Conservation (phyloP, 202 grass and related monocot genomes). For the Brachypodium distachyon region DNA sequence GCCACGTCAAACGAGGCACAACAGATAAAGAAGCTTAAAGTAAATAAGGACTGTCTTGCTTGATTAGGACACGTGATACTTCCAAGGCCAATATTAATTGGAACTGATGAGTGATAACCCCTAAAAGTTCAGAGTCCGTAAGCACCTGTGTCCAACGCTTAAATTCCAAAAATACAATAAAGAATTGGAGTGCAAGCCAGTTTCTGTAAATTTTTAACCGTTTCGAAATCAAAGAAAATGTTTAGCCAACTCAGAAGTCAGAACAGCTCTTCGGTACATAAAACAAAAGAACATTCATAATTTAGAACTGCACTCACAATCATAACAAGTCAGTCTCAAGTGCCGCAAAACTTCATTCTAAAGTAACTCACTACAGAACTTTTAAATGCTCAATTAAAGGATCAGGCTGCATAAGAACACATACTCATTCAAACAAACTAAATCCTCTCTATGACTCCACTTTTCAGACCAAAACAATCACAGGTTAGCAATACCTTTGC, state of each 20-base stretch:
- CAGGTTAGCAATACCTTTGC: too few species aligned
- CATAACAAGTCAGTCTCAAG: neutral
- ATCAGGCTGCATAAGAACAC: neutral
- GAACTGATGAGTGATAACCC: neutral
- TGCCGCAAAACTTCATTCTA: neutral
- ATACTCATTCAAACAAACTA: neutral
- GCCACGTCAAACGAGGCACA: neutral
- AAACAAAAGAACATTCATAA: neutral
- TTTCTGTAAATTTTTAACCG: neutral
- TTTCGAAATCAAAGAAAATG: neutral
- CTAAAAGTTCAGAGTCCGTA: neutral
- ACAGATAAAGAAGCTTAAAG: neutral
- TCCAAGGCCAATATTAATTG: neutral
- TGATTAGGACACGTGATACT: neutral
- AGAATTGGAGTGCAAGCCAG: neutral
- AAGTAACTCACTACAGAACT: neutral
- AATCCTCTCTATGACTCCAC: neutral
- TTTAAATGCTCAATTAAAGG: neutral
- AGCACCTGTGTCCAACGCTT: too few species aligned
- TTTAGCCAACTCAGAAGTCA: neutral
- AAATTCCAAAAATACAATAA: too few species aligned
- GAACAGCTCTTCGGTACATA: neutral
- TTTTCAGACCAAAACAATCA: neutral
- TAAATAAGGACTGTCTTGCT: constrained; percentile 9
- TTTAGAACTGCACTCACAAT: neutral